Percentiles rank a stretch among this genome's conserved stretches.
phyloP scores from a whole-genome alignment of 306 rosid genomes.

The Bauhinia variegata region DNA sequence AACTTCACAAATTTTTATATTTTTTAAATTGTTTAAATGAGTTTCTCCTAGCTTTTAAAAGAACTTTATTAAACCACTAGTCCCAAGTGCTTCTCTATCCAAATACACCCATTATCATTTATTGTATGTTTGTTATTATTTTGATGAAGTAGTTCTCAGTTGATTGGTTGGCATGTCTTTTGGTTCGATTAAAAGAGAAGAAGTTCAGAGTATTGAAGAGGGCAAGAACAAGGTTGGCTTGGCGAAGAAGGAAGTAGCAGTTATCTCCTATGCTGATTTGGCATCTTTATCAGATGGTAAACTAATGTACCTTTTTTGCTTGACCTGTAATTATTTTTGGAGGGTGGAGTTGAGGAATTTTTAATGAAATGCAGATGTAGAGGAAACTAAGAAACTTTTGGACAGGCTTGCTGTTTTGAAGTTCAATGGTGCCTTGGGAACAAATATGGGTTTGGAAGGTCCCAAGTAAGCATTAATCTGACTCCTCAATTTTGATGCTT shows the following conservation, averaged over 20 bases:
- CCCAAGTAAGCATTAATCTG: conserved; percentile 57
- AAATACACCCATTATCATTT: neutral
- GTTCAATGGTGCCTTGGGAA: conserved; percentile 52
- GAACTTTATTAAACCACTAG: too few relatives aligned
- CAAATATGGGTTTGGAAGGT: conserved; percentile 53
- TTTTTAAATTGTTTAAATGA: too few relatives aligned
- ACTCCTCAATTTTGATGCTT: conserved; percentile 12
- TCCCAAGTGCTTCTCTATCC: too few relatives aligned
- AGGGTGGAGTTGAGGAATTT: conserved; percentile 13
- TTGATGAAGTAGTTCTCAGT: neutral
- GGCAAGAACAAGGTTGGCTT: conserved; percentile 36
- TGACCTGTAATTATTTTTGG: neutral
- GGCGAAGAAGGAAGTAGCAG: conserved; percentile 45
- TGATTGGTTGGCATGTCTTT: conserved; percentile 7
- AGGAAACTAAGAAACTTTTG: conserved; percentile 58
- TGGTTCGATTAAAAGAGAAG: conserved; percentile 40
- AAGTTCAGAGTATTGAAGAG: conserved; percentile 40
- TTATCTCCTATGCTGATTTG: conserved; percentile 56
- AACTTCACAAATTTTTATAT: too few relatives aligned
- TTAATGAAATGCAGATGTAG: conserved; percentile 43
- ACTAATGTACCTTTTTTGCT: conserved; percentile 23
- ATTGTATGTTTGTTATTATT: neutral
- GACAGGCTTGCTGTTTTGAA: conserved; percentile 75
- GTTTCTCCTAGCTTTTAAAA: too few relatives aligned
- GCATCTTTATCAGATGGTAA: conserved; percentile 56